These are phyloP conservation scores for Cyclostephanos tholiformis DNA, from an alignment of 108 stramenopile species.

Conservation along the genomic window DNA sequence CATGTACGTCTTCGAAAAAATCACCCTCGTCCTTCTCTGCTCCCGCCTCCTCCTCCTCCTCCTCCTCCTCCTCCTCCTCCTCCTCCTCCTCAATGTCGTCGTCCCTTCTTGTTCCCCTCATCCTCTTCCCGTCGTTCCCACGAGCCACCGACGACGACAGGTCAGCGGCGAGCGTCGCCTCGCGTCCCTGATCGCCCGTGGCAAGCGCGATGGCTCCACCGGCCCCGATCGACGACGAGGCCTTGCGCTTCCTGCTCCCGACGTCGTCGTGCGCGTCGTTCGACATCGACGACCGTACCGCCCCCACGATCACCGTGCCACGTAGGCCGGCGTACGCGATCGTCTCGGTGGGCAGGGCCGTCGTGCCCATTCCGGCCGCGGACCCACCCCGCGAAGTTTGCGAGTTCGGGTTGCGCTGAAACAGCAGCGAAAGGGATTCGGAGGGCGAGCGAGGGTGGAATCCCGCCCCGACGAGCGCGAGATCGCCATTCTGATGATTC, in stretches of 20 bases:
- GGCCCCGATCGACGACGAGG: neutral
- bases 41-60: constrained; percentile 19
- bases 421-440: constrained; percentile 11
- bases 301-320: constrained; percentile 21
- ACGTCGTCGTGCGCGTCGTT: constrained; percentile 7
- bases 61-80: constrained; percentile 15
- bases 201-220: constrained; percentile 27
- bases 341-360: constrained; percentile 32
- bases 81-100: constrained; percentile 22
- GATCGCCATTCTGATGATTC: constrained; percentile 5
- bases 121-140: neutral
- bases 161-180: constrained; percentile 43
- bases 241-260: constrained; percentile 35
- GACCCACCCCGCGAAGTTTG: constrained; percentile 2
- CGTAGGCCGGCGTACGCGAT: constrained; percentile 21
- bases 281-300: neutral
- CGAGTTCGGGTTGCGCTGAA: constrained; percentile 2
- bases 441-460: constrained; percentile 12
- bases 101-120: neutral
- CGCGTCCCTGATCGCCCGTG: constrained; percentile 38
- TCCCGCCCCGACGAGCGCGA: constrained; percentile 15
- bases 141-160: constrained; percentile 14
- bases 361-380: constrained; percentile 10
- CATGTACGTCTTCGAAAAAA: constrained; percentile 14
- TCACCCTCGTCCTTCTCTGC: constrained; percentile 27